Conservation (phyloP, 176 grass and related monocot genomes). For the Oropetium thomaeum region DNA sequence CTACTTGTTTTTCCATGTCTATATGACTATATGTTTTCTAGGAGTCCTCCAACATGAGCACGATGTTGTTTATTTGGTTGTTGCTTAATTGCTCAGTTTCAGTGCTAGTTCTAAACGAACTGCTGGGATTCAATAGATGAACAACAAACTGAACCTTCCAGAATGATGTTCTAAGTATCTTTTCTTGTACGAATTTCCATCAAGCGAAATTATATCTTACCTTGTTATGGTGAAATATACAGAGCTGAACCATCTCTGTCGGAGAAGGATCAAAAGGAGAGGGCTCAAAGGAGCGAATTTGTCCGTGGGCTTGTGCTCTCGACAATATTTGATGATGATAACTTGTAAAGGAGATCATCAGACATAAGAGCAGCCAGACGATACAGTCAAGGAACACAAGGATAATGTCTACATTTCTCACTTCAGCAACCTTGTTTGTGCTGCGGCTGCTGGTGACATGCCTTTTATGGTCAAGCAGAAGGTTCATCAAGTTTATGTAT, state of each 20-base stretch:
- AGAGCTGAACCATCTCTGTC: slow-evolving; percentile 49
- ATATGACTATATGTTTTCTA: not conserved
- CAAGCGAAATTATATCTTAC: not conserved
- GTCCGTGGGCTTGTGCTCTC: slow-evolving; percentile 40
- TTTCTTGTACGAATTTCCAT: not conserved
- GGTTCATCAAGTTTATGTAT: slow-evolving; percentile 8
- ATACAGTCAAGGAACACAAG: not conserved
- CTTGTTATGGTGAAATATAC: slow-evolving; percentile 11
- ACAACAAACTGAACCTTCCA: not conserved
- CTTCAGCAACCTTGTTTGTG: not conserved
- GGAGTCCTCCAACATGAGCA: not conserved
- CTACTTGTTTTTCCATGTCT: not conserved
- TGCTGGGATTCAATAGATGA: not conserved
- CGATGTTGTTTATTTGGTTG: not conserved
- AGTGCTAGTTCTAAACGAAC: not conserved
- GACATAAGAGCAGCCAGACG: slow-evolving; percentile 12
- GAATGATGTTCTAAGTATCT: not conserved
- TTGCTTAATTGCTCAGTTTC: not conserved
- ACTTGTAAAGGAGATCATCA: slow-evolving; percentile 22
- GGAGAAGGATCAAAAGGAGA: slow-evolving; percentile 46
- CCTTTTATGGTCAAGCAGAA: slow-evolving; percentile 1
- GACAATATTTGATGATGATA: slow-evolving; percentile 43
- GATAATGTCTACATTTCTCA: slow-evolving; percentile 12
- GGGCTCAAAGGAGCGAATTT: slow-evolving; percentile 40
- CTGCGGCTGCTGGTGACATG: not conserved